Base-by-base conservation (phyloP, 192 early-diverging fungal species). In the Pilaira anomala region DNA sequence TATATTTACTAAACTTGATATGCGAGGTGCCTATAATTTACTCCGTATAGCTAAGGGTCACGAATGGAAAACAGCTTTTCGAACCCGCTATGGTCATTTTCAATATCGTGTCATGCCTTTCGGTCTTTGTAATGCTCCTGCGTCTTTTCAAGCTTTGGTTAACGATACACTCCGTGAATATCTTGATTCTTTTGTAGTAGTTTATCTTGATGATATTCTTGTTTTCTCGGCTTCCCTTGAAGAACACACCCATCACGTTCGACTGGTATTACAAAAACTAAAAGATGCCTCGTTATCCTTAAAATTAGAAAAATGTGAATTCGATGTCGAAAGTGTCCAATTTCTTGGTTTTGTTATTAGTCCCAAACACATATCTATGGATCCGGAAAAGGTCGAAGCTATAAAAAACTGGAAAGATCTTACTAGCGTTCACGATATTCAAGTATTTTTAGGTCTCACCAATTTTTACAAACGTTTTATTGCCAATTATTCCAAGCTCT, bases 201-300 rank as follows among this genome's bases (percentile, higher is more conserved):
- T 80, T 7, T 81, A 80, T 48, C 24, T 81, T 2, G 79, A 81
- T 52, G 74, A 81, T 61, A 65, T 81, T 36, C 49, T 74, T 22
- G 67, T 80, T 14, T 81, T 58, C 50, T 65, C 56, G 0, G 25
- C 36, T 3, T 53, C 39, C 7, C 60, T 65, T 29, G 67, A 80
- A 19, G 64, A 74, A 8, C 71, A 76, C 33, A 3, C 69, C 0
- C 25, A 67, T 19, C 66, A 71, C 4, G 16, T 69, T 7, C 3
- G 28, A 16, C 7, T 6, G 21, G 52, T 57, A 0, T 26, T 69
- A 22, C 28, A 41, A 33, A n/a, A 25, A 25, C 48, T 65, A 0
- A 44, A 21, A 1, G 21, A 49, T 11, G 13, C 1, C 14, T 11
- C 21, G 3, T 25, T 60, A 5, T 24, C 21, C 1, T 28, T 53